A percentile compares a stretch with the other conserved stretches of the same genome.
Evolutionary conservation across 2,329 filamentous ascomycete species (phyloP).

Genomic region (Ophiocordyceps camponoti-leonardi): DNA sequence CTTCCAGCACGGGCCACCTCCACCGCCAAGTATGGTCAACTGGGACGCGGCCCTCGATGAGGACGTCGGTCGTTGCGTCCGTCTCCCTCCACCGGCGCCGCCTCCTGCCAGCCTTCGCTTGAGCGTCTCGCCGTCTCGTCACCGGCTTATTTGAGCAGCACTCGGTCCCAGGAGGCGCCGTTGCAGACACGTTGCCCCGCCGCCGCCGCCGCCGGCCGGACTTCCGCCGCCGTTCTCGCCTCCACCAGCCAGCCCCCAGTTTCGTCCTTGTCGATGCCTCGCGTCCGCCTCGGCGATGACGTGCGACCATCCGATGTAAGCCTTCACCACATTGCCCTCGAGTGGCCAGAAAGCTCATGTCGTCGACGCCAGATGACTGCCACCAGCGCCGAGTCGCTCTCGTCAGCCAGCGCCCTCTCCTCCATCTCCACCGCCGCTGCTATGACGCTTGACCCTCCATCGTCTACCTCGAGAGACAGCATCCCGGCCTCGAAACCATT

Average conservation of each 20-base stretch:
- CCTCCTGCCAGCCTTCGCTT: background rate
- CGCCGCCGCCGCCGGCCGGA: slow-evolving; percentile 6
- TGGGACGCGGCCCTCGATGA: slow-evolving; percentile 2
- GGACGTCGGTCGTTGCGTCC: slow-evolving; percentile 13
- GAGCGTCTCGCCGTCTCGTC: background rate
- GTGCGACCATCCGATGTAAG: slow-evolving; percentile 4
- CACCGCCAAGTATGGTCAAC: slow-evolving; percentile 1
- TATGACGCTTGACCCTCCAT: slow-evolving; percentile 30
- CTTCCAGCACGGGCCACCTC: slow-evolving; percentile 1
- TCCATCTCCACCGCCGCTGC: slow-evolving; percentile 26
- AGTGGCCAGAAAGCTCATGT: slow-evolving; percentile 3
- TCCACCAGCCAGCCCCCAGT: background rate
- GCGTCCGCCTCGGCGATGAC: slow-evolving; percentile 1
- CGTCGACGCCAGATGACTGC: slow-evolving; percentile 13
- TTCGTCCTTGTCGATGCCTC: slow-evolving; percentile 1
- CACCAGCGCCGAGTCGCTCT: slow-evolving; percentile 26
- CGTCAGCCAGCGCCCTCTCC: slow-evolving; percentile 25
- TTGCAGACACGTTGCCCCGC: slow-evolving; percentile 11
- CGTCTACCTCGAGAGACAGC: slow-evolving; percentile 20
- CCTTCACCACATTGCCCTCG: background rate
- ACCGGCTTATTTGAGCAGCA: background rate
- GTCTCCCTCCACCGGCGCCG: slow-evolving; percentile 4
- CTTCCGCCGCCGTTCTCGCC: background rate
- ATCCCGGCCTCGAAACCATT: slow-evolving; percentile 33
- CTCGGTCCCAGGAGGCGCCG: slow-evolving; percentile 6